phyloP scores from a whole-genome alignment of 2,329 filamentous ascomycete species.

The Paramyrothecium roridum region DNA sequence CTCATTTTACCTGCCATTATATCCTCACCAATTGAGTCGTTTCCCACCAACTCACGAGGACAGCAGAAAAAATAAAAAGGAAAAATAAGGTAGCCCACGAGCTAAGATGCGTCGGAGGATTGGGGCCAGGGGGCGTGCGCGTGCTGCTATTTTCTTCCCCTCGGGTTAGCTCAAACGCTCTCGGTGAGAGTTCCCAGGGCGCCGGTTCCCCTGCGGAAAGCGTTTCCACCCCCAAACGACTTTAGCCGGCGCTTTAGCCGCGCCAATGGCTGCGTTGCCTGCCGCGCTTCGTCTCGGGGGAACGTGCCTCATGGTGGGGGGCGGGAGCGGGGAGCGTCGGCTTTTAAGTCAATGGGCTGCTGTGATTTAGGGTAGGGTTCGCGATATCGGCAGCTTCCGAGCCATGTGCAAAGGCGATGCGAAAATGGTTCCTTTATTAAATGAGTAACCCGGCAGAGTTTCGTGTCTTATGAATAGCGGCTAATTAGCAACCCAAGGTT shows the following conservation, averaged over 20 bases:
- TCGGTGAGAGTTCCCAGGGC: neutral
- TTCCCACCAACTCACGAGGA: neutral
- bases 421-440: too few relatives aligned
- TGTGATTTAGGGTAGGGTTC: neutral
- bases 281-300: neutral
- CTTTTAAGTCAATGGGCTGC: neutral
- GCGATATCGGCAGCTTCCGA: neutral
- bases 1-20: neutral
- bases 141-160: neutral
- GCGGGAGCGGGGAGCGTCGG: neutral
- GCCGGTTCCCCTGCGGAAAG: neutral
- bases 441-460: too few relatives aligned
- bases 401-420: neutral
- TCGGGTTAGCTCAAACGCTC: neutral
- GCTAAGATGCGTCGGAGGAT: neutral
- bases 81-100: neutral
- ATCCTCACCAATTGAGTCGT: neutral
- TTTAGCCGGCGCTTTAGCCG: conserved; percentile 13
- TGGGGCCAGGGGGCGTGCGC: neutral
- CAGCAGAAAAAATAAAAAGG: neutral
- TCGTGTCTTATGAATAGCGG: too few relatives aligned
- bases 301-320: neutral
- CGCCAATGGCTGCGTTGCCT: conserved; percentile 5
- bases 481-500: too few relatives aligned
- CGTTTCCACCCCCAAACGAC: neutral